Percentiles rank a stretch among this genome's conserved stretches.
Conservation (phyloP, 371 early-diverging fungal genomes). For the Circinella umbellata region DNA sequence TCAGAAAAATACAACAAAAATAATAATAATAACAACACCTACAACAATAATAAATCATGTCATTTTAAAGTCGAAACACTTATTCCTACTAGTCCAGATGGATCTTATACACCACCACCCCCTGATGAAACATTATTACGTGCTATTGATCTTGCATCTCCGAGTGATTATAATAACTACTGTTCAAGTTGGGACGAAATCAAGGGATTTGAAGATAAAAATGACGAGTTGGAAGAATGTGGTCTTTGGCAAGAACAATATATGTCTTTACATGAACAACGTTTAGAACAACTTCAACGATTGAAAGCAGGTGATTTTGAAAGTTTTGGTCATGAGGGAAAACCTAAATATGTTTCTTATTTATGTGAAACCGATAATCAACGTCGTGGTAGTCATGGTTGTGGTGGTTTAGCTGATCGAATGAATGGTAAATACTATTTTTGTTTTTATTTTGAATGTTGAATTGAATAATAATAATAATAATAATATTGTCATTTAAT, state of each 20-base stretch:
- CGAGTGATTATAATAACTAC: conserved; percentile 39
- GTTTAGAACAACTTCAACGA: conserved; percentile 35
- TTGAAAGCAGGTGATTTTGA: conserved; percentile 40
- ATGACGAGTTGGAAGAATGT: conserved; percentile 37
- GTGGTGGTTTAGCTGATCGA: conserved; percentile 56
- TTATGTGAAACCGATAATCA: conserved; percentile 44
- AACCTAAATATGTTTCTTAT: conserved; percentile 47
- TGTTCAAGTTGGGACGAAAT: conserved; percentile 38
- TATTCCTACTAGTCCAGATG: conserved; percentile 38
- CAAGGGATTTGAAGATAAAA: conserved; percentile 27
- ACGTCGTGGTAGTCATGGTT: conserved; percentile 44
- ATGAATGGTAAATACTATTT: conserved; percentile 40
- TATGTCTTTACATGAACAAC: conserved; percentile 34
- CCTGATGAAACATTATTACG: conserved; percentile 37
- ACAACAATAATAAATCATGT: conserved; percentile 17
- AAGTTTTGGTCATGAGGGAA: conserved; percentile 21
- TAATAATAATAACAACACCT: too few relatives aligned
- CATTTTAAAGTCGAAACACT: conserved; percentile 14
- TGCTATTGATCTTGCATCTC: conserved; percentile 36
- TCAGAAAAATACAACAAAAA: not conserved
- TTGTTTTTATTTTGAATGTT: not conserved
- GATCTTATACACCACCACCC: conserved; percentile 50
- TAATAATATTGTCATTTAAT: not conserved
- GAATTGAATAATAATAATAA: too few relatives aligned
- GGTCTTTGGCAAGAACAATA: conserved; percentile 55